Evolutionary conservation across 2,329 filamentous ascomycete species (phyloP).

Genomic region (Fusarium coffeatum): DNA sequence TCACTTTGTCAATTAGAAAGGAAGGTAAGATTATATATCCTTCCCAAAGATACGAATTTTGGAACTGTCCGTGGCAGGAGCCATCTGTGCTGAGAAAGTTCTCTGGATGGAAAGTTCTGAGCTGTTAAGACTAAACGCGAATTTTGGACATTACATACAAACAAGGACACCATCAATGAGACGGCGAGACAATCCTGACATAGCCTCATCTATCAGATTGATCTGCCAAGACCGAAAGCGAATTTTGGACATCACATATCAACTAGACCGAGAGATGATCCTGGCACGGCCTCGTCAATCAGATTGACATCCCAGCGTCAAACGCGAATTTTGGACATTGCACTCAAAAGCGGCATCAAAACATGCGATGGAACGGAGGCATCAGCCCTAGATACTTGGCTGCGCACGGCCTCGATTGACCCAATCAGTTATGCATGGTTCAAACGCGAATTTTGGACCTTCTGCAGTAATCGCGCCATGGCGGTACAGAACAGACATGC

Average conservation of each 20-base stretch:
- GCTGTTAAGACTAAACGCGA: neutral
- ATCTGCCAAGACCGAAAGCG: too few species aligned
- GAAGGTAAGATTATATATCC: neutral
- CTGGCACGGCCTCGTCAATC: neutral
- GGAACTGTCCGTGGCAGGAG: neutral
- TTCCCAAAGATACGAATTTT: neutral
- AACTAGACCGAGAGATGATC: too few species aligned
- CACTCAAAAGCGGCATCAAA: fast-evolving
- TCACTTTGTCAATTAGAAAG: neutral
- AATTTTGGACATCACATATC: too few species aligned
- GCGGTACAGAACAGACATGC: too few species aligned
- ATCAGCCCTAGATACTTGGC: too few species aligned
- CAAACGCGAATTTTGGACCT: too few species aligned
- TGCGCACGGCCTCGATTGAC: too few species aligned
- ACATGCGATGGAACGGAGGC: too few species aligned
- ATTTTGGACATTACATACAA: neutral
- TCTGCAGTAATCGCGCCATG: too few species aligned
- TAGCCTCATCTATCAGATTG: too few species aligned
- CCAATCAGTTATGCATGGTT: too few species aligned
- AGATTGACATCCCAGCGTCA: neutral
- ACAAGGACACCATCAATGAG: fast-evolving
- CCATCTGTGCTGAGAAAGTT: neutral
- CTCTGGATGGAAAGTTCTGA: fast-evolving
- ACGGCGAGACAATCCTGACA: too few species aligned
- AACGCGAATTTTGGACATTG: neutral